A percentile compares a stretch with the other conserved stretches of the same genome.
These are phyloP conservation scores for Solanum hybrid DNA, from an alignment of 305 asterid species.

Conservation along the genomic window DNA sequence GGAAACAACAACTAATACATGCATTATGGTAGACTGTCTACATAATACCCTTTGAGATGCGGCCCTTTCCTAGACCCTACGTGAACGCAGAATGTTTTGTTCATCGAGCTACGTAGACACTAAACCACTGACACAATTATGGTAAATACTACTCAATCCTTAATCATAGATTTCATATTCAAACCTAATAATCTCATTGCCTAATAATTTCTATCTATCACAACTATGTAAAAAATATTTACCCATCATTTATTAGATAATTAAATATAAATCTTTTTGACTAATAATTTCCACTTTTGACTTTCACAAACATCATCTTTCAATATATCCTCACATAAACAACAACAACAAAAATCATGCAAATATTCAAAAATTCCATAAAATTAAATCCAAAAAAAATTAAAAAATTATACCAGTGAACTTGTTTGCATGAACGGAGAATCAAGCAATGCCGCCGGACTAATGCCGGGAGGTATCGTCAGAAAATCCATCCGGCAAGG, in stretches of 20 bases:
- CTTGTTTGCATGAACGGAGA: conserved; percentile 62
- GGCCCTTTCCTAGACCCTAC: accelerated
- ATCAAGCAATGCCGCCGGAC: conserved; percentile 68
- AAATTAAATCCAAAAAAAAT: neutral
- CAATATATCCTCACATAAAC: neutral
- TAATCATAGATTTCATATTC: neutral
- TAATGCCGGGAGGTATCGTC: conserved; percentile 54
- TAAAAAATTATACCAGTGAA: conserved; percentile 26
- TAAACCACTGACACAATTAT: neutral
- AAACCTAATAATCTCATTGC: neutral
- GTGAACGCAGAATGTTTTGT: neutral
- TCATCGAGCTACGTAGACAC: neutral
- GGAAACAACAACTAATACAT: neutral
- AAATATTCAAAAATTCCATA: neutral
- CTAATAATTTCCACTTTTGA: neutral
- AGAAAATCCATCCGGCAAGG: conserved; percentile 22
- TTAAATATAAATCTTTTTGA: neutral
- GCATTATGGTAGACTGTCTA: neutral
- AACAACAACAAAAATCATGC: neutral
- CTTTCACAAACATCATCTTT: neutral
- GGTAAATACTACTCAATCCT: neutral
- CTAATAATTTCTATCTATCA: neutral
- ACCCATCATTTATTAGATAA: neutral
- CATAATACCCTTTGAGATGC: neutral
- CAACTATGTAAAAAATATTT: neutral